A percentile compares a stretch with the other conserved stretches of the same genome.
These are phyloP conservation scores for Rubia peregrina DNA, from an alignment of 305 asterid species.

Conservation along the genomic window DNA sequence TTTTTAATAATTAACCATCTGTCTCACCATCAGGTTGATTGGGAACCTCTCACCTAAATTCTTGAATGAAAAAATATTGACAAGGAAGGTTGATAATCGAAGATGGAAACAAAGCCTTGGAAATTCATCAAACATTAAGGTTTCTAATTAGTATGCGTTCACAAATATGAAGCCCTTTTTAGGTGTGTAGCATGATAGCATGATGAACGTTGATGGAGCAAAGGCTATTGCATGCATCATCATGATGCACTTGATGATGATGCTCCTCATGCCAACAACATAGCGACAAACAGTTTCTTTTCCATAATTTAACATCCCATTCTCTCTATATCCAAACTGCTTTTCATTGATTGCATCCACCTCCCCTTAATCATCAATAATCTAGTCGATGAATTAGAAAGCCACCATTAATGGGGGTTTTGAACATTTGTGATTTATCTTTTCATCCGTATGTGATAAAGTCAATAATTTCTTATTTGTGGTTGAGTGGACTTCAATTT, in stretches of 20 bases:
- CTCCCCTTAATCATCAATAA: constrained; percentile 6
- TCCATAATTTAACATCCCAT: constrained; percentile 16
- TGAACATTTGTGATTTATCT: background rate
- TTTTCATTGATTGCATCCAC: constrained; percentile 26
- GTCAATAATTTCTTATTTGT: no score
- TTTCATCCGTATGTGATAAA: no score
- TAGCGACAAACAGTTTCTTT: constrained; percentile 9
- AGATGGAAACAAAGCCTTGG: constrained; percentile 17
- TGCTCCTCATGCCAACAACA: constrained; percentile 52
- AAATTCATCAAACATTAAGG: constrained; percentile 17
- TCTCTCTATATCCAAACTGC: constrained; percentile 13
- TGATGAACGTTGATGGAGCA: constrained; percentile 36
- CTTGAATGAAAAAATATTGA: no score
- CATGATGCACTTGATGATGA: constrained; percentile 48
- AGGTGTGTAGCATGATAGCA: constrained; percentile 44
- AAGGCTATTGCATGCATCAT: constrained; percentile 31
- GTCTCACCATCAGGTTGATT: no score
- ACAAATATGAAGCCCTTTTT: constrained; percentile 18
- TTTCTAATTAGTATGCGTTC: constrained; percentile 9
- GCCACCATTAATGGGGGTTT: background rate
- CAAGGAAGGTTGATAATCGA: background rate
- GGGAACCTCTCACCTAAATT: no score
- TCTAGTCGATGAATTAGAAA: background rate
- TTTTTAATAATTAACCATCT: no score
- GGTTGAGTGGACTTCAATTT: no score